A percentile compares a stretch with the other conserved stretches of the same genome.
phyloP scores from a whole-genome alignment of 306 rosid species.

The Sindora glabra region DNA sequence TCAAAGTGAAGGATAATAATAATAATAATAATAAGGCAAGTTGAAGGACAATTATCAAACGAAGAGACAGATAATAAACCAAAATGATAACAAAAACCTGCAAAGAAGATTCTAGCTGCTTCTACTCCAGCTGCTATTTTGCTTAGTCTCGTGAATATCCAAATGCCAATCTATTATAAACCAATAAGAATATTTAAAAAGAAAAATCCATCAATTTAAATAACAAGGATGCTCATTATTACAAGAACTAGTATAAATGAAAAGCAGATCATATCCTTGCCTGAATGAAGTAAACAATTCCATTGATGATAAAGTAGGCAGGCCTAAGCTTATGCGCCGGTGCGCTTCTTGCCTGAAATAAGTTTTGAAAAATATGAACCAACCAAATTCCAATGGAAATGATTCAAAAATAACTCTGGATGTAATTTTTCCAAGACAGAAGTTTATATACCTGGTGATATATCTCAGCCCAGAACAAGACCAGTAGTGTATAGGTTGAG shows the following conservation, averaged over 20 bases:
- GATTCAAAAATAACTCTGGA: not conserved
- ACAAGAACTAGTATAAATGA: not conserved
- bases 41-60: not conserved
- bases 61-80: not conserved
- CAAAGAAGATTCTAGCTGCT: slow-evolving; percentile 55
- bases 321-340: slow-evolving; percentile 57
- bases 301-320: slow-evolving; percentile 53
- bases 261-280: slow-evolving; percentile 23
- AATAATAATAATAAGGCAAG: not conserved
- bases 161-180: slow-evolving; percentile 44
- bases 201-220: not conserved
- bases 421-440: not conserved
- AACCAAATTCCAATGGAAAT: not conserved
- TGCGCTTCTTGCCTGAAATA: slow-evolving; percentile 65
- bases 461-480: slow-evolving; percentile 86
- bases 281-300: slow-evolving; percentile 48
- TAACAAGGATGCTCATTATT: not conserved
- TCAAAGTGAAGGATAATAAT: not conserved
- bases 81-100: slow-evolving; percentile 38
- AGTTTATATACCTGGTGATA: slow-evolving; percentile 55
- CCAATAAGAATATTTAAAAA: slow-evolving; percentile 16
- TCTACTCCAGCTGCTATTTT: slow-evolving; percentile 27
- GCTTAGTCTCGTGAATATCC: slow-evolving; percentile 47
- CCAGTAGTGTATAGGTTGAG: slow-evolving; percentile 72
- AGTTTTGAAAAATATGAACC: slow-evolving; percentile 11